Evolutionary conservation across 257 asterid genomes (phyloP), one percentile per base, ranked within the genome.

Genomic region (Nicotiana sylvestris): DNA sequence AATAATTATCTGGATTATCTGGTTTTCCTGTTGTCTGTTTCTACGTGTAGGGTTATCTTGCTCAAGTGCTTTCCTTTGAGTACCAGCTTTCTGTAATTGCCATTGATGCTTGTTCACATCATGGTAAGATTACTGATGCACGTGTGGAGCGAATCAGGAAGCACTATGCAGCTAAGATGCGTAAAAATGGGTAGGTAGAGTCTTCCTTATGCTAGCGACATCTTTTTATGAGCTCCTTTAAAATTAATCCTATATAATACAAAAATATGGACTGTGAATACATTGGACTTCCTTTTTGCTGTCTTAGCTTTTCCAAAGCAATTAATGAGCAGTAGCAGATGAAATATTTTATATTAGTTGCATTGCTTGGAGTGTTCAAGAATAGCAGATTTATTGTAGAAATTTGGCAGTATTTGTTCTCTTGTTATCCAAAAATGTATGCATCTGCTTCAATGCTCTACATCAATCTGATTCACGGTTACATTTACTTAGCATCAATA

Each of bases 21-120:
- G 60, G 39, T 25, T 46, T 46, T 49, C 13, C 8, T 72, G 61
- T 27, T 49, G 1, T 25, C 61, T 13, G 61, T 33, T 25, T 46
- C 79, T 46, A 46, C 61, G 66, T 82, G 46, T 88, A 95, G 98
- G 98, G 99, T 39, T 92, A 93, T 87, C 97, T 95, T 81, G 94
- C 99, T 43, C 99, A 95, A 92, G 99, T 93, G 82, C 97, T 95
- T 83, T 88, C 97, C 43, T 95, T 95, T 88, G 91, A 95, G 66
- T 87, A 90, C 58, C 91, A 87, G 83, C 97, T 92, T 83, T 85
- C 95, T 84, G 98, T 95, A 74, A 84, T 90, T 86, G 99, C 99
- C 84, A 89, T 95, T 83, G 99, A 95, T 91, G 96, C 98, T 83
- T 92, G 91, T 87, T 89, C 96, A 51, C 97, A 95, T 87, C 98